These are phyloP conservation scores for Oryza glaberrima DNA, from an alignment of 176 grass and related monocot species.

Conservation along the genomic window DNA sequence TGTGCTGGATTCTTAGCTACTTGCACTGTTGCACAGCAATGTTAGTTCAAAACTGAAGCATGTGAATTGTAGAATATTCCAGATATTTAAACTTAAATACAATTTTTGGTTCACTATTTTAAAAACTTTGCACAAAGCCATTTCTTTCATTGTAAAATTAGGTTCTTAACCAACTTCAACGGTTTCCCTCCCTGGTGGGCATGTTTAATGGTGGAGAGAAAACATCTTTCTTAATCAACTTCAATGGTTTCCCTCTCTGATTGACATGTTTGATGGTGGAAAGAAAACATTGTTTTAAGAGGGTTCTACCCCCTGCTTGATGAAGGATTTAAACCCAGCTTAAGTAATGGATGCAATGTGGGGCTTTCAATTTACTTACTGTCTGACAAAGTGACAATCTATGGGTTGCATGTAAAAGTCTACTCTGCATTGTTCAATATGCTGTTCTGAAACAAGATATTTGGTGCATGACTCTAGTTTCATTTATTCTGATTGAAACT, in stretches of 20 bases:
- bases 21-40: background rate
- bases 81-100: slow-evolving; percentile 15
- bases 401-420: background rate
- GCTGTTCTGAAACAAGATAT: slow-evolving; percentile 4
- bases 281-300: slow-evolving; percentile 1
- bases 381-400: background rate
- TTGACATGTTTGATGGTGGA: background rate
- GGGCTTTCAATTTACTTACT: slow-evolving; percentile 14
- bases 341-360: background rate
- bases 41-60: background rate
- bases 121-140: background rate
- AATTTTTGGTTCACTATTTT: slow-evolving; percentile 23
- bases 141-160: slow-evolving; percentile 16
- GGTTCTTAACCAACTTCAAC: slow-evolving; percentile 4
- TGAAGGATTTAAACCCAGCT: background rate
- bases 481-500: background rate
- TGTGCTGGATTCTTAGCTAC: background rate
- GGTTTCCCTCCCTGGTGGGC: slow-evolving; percentile 23
- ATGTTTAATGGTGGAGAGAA: slow-evolving; percentile 14
- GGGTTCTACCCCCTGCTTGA: background rate
- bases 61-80: background rate
- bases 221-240: too few species aligned
- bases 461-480: slow-evolving; percentile 23
- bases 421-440: background rate
- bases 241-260: background rate